phyloP scores from a whole-genome alignment of 169 alveolate species.

The Plasmodium coatneyi region DNA sequence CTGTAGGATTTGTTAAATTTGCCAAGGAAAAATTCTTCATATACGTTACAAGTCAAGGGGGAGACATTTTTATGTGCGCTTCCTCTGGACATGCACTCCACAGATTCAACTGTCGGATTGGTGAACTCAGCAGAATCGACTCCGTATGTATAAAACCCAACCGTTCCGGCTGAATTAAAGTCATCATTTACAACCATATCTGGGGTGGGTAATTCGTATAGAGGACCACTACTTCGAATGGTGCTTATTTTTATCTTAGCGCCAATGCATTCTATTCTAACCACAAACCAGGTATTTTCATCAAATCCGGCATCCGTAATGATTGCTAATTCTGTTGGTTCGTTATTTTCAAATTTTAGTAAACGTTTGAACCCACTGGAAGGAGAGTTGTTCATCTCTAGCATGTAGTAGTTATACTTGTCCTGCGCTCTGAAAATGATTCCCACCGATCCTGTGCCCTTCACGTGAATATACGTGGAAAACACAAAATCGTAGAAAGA shows the following conservation, averaged over 20 bases:
- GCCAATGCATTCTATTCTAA: slow-evolving; percentile 84
- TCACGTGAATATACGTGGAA: slow-evolving; percentile 77
- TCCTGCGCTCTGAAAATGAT: slow-evolving; percentile 84
- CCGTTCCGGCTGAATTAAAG: slow-evolving; percentile 83
- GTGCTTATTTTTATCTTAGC: slow-evolving; percentile 76
- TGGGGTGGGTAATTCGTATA: slow-evolving; percentile 79
- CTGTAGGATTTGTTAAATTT: slow-evolving; percentile 8
- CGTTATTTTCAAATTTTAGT: slow-evolving; percentile 88
- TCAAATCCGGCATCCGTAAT: slow-evolving; percentile 82
- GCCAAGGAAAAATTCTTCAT: slow-evolving; percentile 42
- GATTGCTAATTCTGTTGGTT: slow-evolving; percentile 87
- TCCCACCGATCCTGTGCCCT: slow-evolving; percentile 87
- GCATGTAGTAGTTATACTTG: slow-evolving; percentile 81
- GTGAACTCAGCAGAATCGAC: slow-evolving; percentile 83
- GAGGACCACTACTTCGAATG: slow-evolving; percentile 76
- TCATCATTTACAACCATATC: slow-evolving; percentile 85
- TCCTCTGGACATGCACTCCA: slow-evolving; percentile 83
- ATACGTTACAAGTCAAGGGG: slow-evolving; percentile 87
- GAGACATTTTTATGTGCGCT: slow-evolving; percentile 79
- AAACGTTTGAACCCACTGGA: slow-evolving; percentile 88
- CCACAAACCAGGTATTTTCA: slow-evolving; percentile 85
- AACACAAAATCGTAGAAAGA: slow-evolving; percentile 80
- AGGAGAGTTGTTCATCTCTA: slow-evolving; percentile 80
- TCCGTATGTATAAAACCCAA: slow-evolving; percentile 86
- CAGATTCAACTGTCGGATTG: slow-evolving; percentile 81